Conservation (phyloP, 805 yeast genomes). For the Metschnikowia noctiluminum region DNA sequence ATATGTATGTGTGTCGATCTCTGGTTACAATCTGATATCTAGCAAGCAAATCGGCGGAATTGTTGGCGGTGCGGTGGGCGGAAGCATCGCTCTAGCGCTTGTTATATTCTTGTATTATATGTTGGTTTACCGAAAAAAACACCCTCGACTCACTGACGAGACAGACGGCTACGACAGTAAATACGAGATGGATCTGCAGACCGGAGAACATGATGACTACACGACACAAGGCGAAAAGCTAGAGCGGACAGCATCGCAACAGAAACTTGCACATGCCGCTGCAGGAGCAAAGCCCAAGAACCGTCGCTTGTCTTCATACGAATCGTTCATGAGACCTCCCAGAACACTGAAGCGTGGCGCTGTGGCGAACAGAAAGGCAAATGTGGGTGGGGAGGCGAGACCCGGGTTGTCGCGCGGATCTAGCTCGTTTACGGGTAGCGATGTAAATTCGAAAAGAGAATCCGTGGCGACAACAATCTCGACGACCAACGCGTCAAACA, state of each 20-base stretch:
- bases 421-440: constrained; percentile 3
- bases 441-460: constrained; percentile 22
- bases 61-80: constrained; percentile 73
- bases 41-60: constrained; percentile 43
- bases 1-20: constrained; percentile 10
- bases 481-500: constrained; percentile 77
- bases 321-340: constrained; percentile 42
- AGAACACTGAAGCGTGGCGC: constrained; percentile 12
- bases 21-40: neutral
- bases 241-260: constrained; percentile 8
- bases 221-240: constrained; percentile 7
- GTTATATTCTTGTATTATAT: constrained; percentile 33
- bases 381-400: neutral
- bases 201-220: constrained; percentile 7
- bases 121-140: constrained; percentile 32
- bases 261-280: constrained; percentile 2
- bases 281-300: constrained; percentile 5
- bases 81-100: constrained; percentile 44
- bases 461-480: constrained; percentile 59
- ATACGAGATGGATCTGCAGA: constrained; percentile 10
- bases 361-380: neutral
- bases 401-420: constrained; percentile 2
- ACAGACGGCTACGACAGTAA: constrained; percentile 12
- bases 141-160: constrained; percentile 27
- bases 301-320: constrained; percentile 38